Conservation (phyloP, 2,329 filamentous ascomycete genomes). For the Penicillium sp. region DNA sequence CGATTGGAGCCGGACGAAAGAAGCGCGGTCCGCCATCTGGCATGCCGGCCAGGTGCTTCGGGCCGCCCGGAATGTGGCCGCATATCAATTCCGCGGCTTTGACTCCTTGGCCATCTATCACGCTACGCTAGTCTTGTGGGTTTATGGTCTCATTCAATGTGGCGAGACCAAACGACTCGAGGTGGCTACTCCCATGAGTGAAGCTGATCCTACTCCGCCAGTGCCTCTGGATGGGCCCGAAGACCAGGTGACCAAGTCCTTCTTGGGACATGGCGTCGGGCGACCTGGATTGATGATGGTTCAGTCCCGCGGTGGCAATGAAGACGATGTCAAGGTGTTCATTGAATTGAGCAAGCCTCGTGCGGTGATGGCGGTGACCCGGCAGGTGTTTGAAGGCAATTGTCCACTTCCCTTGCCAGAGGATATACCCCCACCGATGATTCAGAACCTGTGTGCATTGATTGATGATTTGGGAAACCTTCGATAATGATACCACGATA, state of each 20-base stretch:
- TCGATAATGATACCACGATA: constrained; percentile 7
- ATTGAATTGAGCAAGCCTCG: constrained; percentile 20
- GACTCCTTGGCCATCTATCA: constrained; percentile 22
- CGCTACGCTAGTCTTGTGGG: constrained; percentile 21
- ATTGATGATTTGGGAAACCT: constrained; percentile 23
- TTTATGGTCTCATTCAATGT: constrained; percentile 19
- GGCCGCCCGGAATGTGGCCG: constrained; percentile 15
- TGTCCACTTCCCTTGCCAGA: constrained; percentile 15
- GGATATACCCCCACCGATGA: constrained; percentile 20
- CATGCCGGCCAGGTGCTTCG: constrained; percentile 22
- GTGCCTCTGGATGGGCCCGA: constrained; percentile 17
- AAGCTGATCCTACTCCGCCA: constrained; percentile 3
- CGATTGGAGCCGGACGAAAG: constrained; percentile 23
- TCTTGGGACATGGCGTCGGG: constrained; percentile 15
- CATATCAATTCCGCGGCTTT: constrained; percentile 21
- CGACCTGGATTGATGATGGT: constrained; percentile 19
- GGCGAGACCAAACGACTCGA: constrained; percentile 13
- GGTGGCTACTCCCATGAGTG: constrained; percentile 11
- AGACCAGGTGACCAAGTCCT: constrained; percentile 4
- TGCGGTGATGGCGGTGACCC: constrained; percentile 16
- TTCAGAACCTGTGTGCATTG: constrained; percentile 21
- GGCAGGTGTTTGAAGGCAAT: constrained; percentile 21
- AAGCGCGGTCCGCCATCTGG: constrained; percentile 20
- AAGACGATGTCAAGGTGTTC: constrained; percentile 6
- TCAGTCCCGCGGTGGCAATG: constrained; percentile 1